Conservation (phyloP, 306 rosid genomes). For the Prunus dulcis region DNA sequence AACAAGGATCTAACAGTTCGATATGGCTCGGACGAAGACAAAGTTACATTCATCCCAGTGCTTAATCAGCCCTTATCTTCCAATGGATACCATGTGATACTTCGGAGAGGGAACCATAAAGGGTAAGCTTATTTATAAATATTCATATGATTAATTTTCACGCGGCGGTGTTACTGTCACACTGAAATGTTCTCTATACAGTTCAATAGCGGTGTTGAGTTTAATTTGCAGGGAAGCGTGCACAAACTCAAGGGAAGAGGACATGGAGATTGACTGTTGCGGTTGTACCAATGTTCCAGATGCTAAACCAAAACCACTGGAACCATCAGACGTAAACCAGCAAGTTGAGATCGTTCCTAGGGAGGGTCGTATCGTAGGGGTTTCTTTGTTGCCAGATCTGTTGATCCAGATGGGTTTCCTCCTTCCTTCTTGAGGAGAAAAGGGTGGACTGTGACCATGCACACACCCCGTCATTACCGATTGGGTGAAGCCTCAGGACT, state of each 20-base stretch:
- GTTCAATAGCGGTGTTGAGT: neutral
- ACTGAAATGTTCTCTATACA: neutral
- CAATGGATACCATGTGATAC: conserved; percentile 55
- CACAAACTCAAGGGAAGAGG: conserved; percentile 31
- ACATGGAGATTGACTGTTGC: conserved; percentile 17
- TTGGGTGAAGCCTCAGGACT: conserved; percentile 55
- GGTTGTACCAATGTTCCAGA: neutral
- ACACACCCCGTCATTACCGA: conserved; percentile 21
- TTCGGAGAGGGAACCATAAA: conserved; percentile 29
- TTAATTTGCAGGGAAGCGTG: conserved; percentile 23
- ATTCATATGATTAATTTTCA: neutral
- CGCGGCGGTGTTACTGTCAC: neutral
- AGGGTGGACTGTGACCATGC: conserved; percentile 42
- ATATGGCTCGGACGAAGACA: conserved; percentile 29
- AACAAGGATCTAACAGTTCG: conserved; percentile 37
- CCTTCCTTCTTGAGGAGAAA: conserved; percentile 44
- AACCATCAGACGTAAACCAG: conserved; percentile 23
- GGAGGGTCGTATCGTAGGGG: conserved; percentile 31
- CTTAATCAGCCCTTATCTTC: conserved; percentile 63
- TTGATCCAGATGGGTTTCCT: conserved; percentile 42
- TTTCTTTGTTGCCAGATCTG: conserved; percentile 51
- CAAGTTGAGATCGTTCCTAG: conserved; percentile 41
- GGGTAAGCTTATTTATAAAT: neutral
- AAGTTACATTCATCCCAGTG: conserved; percentile 57
- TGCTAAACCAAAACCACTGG: conserved; percentile 25